These are phyloP conservation scores for Suillus sp. DNA, from an alignment of 768 basidiomycete genomes.

Conservation along the genomic window DNA sequence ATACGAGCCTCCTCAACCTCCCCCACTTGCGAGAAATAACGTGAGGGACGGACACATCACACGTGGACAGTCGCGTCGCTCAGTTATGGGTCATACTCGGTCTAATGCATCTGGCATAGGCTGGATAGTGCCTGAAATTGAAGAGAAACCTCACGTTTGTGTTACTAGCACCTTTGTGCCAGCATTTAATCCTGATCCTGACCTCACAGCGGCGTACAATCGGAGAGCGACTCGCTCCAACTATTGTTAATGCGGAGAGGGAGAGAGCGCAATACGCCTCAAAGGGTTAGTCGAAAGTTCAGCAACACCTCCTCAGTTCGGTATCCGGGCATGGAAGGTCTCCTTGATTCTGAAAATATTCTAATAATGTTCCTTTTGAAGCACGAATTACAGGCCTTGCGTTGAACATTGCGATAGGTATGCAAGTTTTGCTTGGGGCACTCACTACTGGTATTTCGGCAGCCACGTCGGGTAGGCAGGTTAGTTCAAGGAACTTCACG, in stretches of 20 bases:
- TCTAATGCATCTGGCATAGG: constrained; percentile 20
- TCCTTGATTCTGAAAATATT: neutral
- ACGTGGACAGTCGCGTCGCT: constrained; percentile 19
- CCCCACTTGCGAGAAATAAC: constrained; percentile 15
- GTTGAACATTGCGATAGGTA: constrained; percentile 53
- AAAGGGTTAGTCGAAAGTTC: constrained; percentile 40
- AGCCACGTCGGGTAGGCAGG: constrained; percentile 42
- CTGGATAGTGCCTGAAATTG: constrained; percentile 28
- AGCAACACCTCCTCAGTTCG: constrained; percentile 3
- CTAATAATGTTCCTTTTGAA: constrained; percentile 20
- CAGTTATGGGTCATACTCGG: neutral
- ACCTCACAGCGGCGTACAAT: constrained; percentile 39
- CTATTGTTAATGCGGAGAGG: constrained; percentile 46
- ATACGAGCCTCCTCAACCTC: constrained; percentile 10
- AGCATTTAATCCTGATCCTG: neutral
- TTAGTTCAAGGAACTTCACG: constrained; percentile 22
- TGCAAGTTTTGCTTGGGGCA: constrained; percentile 67
- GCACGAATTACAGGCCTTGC: constrained; percentile 35
- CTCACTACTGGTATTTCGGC: constrained; percentile 68
- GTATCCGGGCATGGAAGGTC: neutral
- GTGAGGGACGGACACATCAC: constrained; percentile 16
- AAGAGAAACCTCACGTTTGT: constrained; percentile 25
- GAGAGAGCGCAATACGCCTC: constrained; percentile 49
- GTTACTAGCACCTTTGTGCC: neutral
- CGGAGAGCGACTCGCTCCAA: constrained; percentile 56